Conservation (phyloP, 768 basidiomycete species). For the Pisolithus orientalis region DNA sequence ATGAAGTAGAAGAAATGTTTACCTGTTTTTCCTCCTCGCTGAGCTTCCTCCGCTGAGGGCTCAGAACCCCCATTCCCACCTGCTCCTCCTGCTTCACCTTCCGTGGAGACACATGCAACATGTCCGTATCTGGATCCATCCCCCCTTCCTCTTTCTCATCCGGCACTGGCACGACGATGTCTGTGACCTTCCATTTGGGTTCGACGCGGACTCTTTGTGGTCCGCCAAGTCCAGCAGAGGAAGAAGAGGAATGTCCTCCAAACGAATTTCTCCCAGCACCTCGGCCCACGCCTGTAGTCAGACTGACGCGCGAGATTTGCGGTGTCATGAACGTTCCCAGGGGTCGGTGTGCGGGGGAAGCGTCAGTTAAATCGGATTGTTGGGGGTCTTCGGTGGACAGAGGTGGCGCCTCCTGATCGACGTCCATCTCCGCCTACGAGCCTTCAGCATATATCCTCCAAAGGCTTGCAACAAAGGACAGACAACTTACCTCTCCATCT, state of each 20-base stretch:
- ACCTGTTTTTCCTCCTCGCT: constrained; percentile 15
- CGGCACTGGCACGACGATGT: constrained; percentile 41
- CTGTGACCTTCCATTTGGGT: constrained; percentile 50
- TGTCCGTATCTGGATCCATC: background rate
- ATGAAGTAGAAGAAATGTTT: background rate
- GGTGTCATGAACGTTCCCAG: constrained; percentile 52
- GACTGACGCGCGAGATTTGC: constrained; percentile 26
- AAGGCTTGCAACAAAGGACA: no score
- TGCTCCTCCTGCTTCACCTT: constrained; percentile 7
- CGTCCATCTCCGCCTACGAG: background rate
- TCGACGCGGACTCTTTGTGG: constrained; percentile 43
- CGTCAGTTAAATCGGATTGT: background rate
- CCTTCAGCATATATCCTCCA: background rate
- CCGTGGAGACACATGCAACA: background rate
- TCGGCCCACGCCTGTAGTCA: constrained; percentile 2
- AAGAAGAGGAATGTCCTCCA: constrained; percentile 23
- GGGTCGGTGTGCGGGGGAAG: constrained; percentile 12
- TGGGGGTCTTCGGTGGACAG: background rate
- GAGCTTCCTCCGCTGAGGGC: background rate
- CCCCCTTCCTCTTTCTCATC: constrained; percentile 4
- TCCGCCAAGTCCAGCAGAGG: constrained; percentile 22
- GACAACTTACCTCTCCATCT: constrained; percentile 19
- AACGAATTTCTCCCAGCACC: constrained; percentile 33
- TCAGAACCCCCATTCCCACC: background rate
- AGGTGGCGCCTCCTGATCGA: constrained; percentile 1